Conservation (phyloP, 306 rosid species). For the Fragaria nilgerrensis region DNA sequence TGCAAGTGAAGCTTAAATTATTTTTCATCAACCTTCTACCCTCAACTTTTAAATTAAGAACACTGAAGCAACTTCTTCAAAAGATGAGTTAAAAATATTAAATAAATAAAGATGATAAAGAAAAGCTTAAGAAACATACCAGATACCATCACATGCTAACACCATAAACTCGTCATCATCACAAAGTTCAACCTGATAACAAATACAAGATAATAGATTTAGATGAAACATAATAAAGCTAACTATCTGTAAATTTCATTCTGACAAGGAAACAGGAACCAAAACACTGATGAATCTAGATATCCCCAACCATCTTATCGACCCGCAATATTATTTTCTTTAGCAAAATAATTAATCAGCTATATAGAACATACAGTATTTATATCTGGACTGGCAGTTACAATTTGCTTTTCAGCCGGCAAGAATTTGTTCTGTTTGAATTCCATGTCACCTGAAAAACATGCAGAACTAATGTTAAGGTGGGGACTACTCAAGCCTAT, state of each 20-base stretch:
- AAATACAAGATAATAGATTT: not conserved
- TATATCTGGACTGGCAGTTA: constrained; percentile 92
- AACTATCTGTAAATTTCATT: not conserved
- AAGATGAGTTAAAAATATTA: not conserved
- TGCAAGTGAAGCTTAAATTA: not conserved
- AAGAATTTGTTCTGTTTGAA: constrained; percentile 88
- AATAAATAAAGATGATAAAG: not conserved
- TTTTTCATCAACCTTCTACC: not conserved
- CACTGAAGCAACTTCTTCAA: constrained; percentile 2
- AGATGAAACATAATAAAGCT: constrained; percentile 11
- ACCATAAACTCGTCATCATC: constrained; percentile 84
- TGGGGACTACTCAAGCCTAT: constrained; percentile 23
- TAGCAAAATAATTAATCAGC: not conserved
- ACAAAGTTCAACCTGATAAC: constrained; percentile 73
- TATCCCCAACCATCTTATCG: not conserved
- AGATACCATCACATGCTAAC: constrained; percentile 88
- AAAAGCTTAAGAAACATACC: constrained; percentile 52
- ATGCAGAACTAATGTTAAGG: constrained; percentile 27
- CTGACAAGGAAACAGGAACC: not conserved
- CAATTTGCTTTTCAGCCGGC: constrained; percentile 75
- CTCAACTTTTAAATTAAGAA: not conserved
- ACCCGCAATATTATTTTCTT: not conserved
- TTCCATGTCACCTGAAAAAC: constrained; percentile 87
- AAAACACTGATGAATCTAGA: not conserved
- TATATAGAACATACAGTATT: constrained; percentile 57